Base-by-base conservation (phyloP, 306 rosid species). In the Astragalus membranaceus region DNA sequence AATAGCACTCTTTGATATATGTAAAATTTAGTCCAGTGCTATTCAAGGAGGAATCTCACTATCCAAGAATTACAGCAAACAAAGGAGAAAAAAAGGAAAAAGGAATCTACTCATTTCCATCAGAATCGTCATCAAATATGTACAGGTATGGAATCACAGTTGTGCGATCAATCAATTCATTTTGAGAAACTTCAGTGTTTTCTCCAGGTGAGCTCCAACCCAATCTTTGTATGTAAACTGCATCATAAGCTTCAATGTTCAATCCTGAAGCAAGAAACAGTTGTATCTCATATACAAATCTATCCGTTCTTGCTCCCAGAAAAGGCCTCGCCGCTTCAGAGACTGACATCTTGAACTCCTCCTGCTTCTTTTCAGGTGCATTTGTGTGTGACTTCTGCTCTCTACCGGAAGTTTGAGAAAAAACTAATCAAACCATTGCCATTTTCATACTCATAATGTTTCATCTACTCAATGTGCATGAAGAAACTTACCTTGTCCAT, bases 261-360 rank as follows among this genome's bases (percentile, higher is more conserved):
- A 94, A 84, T 47, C 92, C 89, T 14, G 97, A 94, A 73, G 95
- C 91, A 78, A 94, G 89, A 88, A 90, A 94, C 42, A 87, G 82
- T 71, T 90, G 91, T 78, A 90, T 66, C 84, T 94, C 97, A 4
- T 75, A 67, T 10, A 87, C 77, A 81, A 94, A 85, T 59, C 89
- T 81, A 44, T 80, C 89, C 0, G 96, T 79, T 84, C 92, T 87
- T 54, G 86, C 85, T 17, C 78, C 81, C 35, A 88, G 75, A 75
- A 90, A 88, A 2, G 89, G 89, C 86, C 60, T 81, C 9, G 96
- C 91, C 17, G 97, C 95, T 16, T 85, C 88, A 11, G 81, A 68
- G 60, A 84, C 80, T 39, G 74, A 70, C 37, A 68, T 68, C 76
- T 52, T 70, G 69, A 94, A 85, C 81, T 85, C 90, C 55, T 86